Evolutionary conservation across 192 early-diverging fungal genomes (phyloP).

Genomic region (Helicostylum pulchrum): DNA sequence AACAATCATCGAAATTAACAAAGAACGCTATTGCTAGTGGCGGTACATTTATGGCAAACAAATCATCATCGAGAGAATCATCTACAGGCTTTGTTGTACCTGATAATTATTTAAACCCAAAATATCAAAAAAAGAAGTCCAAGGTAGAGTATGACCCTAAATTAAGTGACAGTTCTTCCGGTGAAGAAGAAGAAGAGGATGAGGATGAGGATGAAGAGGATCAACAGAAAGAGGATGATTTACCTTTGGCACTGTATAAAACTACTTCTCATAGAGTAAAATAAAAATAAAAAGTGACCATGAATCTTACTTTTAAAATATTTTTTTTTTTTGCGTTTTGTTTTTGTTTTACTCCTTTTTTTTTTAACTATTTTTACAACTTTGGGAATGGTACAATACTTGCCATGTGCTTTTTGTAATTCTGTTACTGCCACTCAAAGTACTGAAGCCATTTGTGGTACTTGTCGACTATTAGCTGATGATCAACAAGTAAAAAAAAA

Average conservation of each 20-base stretch:
- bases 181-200: slow-evolving; percentile 13
- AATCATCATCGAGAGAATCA: neutral
- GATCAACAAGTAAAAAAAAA: no score
- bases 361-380: no score
- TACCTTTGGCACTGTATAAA: slow-evolving; percentile 21
- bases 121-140: slow-evolving; percentile 1
- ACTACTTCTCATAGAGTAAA: neutral
- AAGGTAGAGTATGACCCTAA: neutral
- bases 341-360: no score
- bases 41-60: neutral
- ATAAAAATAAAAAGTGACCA: neutral
- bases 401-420: no score
- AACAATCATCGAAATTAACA: neutral
- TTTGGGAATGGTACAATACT: no score
- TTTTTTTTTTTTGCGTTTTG: no score
- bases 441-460: no score
- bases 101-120: slow-evolving; percentile 25
- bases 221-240: slow-evolving; percentile 12
- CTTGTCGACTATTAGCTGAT: no score
- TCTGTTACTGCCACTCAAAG: no score
- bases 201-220: neutral
- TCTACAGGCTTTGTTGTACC: slow-evolving; percentile 32
- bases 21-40: neutral
- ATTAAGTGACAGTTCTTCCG: slow-evolving; percentile 1
- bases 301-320: no score